Base-by-base conservation (phyloP, 78 protist genomes). In the Dictyostelium firmibasis region DNA sequence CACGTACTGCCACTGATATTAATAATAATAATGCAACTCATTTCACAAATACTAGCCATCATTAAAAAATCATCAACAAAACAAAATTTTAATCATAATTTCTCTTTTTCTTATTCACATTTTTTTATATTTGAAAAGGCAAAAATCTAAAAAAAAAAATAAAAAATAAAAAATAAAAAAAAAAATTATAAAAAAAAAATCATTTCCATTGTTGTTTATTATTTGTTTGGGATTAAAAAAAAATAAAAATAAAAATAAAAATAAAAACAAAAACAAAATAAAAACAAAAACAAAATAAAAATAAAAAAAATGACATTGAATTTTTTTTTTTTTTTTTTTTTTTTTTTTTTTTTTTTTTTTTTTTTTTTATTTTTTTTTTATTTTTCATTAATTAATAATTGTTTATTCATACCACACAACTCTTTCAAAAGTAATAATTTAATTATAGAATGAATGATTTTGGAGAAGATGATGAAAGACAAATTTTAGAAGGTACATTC, bases 381-480 rank as follows among this genome's bases (percentile, higher is more conserved):
- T 5, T n/a, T 77, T 43, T 41, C 6, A 43, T 23, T n/a, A 27
- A 27, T 25, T 25, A 23, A n/a, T 47, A n/a, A 44, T 50, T 79
- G 27, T 79, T 41, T 27, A 10, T 47, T 47, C 4, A 47, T 27
- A 10, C 13, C 8, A 64, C 6, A 64, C 0, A 23, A 64, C 2
- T 64, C 25, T 64, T 64, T 64, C 25, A 16, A 44, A 44, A 44
- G 53, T 8, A 44, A 8, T 44, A 44, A 9, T 8, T 44, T 20
- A n/a, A 57, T 62, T 6, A 25, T 62, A 79, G 18, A 53, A 81
- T 81, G 86, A 82, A 72, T 23, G 60, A 38, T 16, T 74, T 76
- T 87, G 93, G 84, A 35, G 44, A 36, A 35, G 84, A 86, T 2
- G 75, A 57, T 20, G 86, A 57, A 47, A 57, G 43, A 29, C 25